These are phyloP conservation scores for Niveomyces coronatus DNA, from an alignment of 2,329 filamentous ascomycete genomes.

Conservation along the genomic window DNA sequence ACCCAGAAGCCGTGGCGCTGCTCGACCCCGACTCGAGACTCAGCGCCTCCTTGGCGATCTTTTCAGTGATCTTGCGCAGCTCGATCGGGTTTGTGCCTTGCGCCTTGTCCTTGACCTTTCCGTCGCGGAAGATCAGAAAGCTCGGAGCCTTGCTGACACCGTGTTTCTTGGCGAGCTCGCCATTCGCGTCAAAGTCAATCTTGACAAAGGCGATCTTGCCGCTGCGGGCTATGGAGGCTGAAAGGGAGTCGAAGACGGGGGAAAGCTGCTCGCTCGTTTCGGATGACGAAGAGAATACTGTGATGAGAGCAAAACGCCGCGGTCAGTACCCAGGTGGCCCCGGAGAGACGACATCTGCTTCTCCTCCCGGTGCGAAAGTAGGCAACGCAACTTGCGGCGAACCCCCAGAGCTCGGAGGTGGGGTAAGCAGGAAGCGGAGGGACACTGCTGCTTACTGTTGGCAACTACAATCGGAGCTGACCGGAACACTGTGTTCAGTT, in stretches of 20 bases:
- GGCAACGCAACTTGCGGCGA: no score
- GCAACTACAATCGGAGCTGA: conserved; percentile 72
- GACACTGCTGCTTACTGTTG: conserved; percentile 69
- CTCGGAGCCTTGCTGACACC: conserved; percentile 71
- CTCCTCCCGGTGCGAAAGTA: no score
- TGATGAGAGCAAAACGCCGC: background rate
- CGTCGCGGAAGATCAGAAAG: conserved; percentile 79
- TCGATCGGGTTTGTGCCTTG: conserved; percentile 63
- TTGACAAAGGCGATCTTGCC: conserved; percentile 75
- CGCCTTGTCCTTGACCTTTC: conserved; percentile 55
- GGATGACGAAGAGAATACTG: conserved; percentile 86
- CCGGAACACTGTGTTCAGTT: conserved; percentile 59
- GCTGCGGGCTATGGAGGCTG: conserved; percentile 57
- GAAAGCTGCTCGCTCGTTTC: conserved; percentile 75
- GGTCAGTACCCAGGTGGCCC: background rate
- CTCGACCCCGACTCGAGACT: conserved; percentile 34
- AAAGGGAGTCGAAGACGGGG: conserved; percentile 71
- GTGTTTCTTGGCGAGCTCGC: conserved; percentile 64
- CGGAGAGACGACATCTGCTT: no score
- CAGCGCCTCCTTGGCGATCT: conserved; percentile 57
- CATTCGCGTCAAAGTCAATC: conserved; percentile 71
- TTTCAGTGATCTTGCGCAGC: conserved; percentile 61
- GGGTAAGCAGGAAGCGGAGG: conserved; percentile 12
- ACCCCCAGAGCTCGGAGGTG: conserved; percentile 6
- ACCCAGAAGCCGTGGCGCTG: conserved; percentile 32